Evolutionary conservation across 352 stramenopile species (phyloP).

Genomic region (Saprolegnia parasitica): DNA sequence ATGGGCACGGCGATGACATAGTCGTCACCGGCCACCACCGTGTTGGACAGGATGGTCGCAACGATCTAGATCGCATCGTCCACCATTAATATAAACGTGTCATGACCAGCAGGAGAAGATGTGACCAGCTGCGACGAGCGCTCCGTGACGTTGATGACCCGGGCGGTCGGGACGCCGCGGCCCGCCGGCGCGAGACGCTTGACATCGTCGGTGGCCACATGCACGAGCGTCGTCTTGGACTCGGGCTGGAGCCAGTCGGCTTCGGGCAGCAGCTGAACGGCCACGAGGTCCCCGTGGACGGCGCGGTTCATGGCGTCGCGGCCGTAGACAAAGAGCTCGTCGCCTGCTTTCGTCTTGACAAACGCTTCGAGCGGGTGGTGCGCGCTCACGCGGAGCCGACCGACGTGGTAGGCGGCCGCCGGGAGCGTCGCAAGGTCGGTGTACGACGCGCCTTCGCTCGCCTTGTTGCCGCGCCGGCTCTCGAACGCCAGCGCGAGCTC

Average conservation of each 20-base stretch:
- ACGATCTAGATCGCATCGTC: constrained; percentile 36
- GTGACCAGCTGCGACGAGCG: constrained; percentile 46
- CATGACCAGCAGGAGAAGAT: not conserved
- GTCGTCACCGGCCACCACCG: constrained; percentile 55
- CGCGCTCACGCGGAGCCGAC: constrained; percentile 60
- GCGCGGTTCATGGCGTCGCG: constrained; percentile 93
- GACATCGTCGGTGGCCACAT: constrained; percentile 60
- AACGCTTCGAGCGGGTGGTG: constrained; percentile 74
- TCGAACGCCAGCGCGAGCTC: constrained; percentile 35
- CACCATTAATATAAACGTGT: no score
- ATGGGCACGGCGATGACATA: constrained; percentile 74
- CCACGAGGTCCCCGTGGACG: constrained; percentile 96
- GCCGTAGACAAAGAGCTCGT: constrained; percentile 58
- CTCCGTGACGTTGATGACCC: constrained; percentile 84
- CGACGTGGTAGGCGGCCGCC: constrained; percentile 37
- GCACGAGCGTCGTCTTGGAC: constrained; percentile 59
- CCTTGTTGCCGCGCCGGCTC: not conserved
- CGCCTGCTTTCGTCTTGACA: constrained; percentile 40
- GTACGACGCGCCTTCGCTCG: not conserved
- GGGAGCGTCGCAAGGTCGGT: constrained; percentile 29
- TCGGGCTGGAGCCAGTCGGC: constrained; percentile 65
- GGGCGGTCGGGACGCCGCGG: constrained; percentile 52
- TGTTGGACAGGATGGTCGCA: constrained; percentile 66
- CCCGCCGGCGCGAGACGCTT: constrained; percentile 27
- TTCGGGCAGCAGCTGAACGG: constrained; percentile 87